Base-by-base conservation (phyloP, 352 stramenopile genomes). In the Phytophthora macrochlamydospora region DNA sequence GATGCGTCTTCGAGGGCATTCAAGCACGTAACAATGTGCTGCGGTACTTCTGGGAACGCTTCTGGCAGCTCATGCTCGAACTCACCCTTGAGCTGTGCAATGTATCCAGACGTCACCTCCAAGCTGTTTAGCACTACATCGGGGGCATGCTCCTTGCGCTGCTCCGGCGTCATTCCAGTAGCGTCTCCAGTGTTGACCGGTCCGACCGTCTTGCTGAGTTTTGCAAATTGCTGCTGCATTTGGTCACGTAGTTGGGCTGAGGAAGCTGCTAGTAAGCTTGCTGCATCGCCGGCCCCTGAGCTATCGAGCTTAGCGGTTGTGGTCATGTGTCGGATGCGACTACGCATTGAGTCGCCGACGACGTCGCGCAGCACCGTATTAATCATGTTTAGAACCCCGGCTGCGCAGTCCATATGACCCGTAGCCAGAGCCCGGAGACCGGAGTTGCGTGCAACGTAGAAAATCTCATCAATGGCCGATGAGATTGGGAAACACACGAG, bases 51-150 rank as follows among this genome's bases (percentile, higher is more conserved):
- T 1, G 80, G 76, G 50, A 96, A 96, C 40, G 82, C 83, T 51
- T 93, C 69, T 2, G 70, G 78, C 38, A 94, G 59, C 55, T 94
- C 85, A 12, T 62, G 51, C 55, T 94, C 82, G 40, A 96, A 91
- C 65, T 94, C 78, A 11, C 46, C 58, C 67, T 92, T 93, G 54
- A 96, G 67, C 66, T 96, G 89, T 48, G 68, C 72, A 42, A 96
- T 91, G 66, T 96, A 96, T 43, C 78, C 69, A n/a, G 78, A 73
- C 0, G 80, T 92, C 24, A 81, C 71, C 50, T 92, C 84, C 33
- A 96, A 67, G 54, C 87, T 94, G 70, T 96, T 96, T 54, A 96
- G 87, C 29, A 92, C 80, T 28, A 95, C 85, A 48, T 92, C 83
- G 0, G 87, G 83, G 1, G 83, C 69, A 24, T 82, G 74, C 31